Percentiles rank a stretch among this genome's conserved stretches.
These are phyloP conservation scores for Oenanthe sinensis DNA, from an alignment of 129 eudicot species.

Conservation along the genomic window DNA sequence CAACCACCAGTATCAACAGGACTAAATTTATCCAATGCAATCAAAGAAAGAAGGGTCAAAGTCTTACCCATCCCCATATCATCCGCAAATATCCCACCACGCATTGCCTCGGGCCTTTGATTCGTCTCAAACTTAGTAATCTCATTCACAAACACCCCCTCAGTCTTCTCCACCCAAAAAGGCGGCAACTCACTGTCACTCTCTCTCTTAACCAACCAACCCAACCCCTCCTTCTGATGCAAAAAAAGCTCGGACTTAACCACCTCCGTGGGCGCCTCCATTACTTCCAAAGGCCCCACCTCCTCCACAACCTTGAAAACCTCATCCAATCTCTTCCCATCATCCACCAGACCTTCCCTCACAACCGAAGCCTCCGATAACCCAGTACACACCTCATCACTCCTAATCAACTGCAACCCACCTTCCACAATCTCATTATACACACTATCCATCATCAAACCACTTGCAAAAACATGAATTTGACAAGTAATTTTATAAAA, in stretches of 20 bases:
- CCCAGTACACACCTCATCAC: conserved; percentile 25
- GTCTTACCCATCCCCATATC: conserved; percentile 98
- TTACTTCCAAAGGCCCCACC: conserved; percentile 23
- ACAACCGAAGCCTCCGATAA: conserved; percentile 50
- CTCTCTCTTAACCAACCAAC: conserved; percentile 71
- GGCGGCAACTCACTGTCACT: conserved; percentile 63
- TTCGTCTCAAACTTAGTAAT: background rate
- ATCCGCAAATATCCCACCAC: conserved; percentile 93
- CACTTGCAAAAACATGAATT: conserved; percentile 60
- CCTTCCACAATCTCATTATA: conserved; percentile 21
- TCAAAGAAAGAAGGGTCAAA: conserved; percentile 63
- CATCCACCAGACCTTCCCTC: conserved; percentile 32
- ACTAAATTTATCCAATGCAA: conserved; percentile 60
- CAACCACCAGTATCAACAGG: background rate
- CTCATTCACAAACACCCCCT: conserved; percentile 22
- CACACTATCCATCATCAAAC: conserved; percentile 38
- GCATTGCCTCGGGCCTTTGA: conserved; percentile 37
- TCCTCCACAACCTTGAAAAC: conserved; percentile 64
- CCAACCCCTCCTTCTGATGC: conserved; percentile 79
- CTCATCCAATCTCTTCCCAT: conserved; percentile 48
- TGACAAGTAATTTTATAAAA: conserved; percentile 55
- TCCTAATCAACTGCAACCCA: conserved; percentile 48
- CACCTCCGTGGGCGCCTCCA: conserved; percentile 62
- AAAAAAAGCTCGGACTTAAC: conserved; percentile 47
- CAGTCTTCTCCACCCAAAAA: conserved; percentile 54